Evolutionary conservation across 257 asterid species (phyloP).

Genomic region (Capsicum pubescens): DNA sequence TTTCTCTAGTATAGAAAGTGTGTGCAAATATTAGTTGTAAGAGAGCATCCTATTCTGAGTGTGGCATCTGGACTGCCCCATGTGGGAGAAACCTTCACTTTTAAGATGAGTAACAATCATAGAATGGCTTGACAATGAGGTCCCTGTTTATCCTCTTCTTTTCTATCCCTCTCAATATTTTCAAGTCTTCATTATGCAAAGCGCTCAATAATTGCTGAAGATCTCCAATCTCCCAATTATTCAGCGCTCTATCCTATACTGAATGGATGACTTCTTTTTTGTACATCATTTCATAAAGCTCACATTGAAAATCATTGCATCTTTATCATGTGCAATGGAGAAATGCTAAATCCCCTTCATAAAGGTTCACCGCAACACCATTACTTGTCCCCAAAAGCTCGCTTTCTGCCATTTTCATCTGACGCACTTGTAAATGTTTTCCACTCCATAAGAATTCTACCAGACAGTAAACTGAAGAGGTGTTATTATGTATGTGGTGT

Average conservation of each 20-base stretch:
- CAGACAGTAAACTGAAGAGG: neutral
- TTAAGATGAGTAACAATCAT: neutral
- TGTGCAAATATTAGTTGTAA: slow-evolving; percentile 2
- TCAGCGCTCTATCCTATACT: neutral
- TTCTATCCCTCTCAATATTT: neutral
- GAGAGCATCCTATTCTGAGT: neutral
- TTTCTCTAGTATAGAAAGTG: neutral
- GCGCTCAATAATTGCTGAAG: neutral
- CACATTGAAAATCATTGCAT: neutral
- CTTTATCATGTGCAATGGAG: neutral
- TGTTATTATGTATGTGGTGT: neutral
- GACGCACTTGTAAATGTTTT: neutral
- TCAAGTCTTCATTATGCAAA: too few species aligned
- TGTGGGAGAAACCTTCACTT: neutral
- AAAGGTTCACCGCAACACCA: neutral
- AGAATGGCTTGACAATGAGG: neutral
- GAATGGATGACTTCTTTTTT: neutral
- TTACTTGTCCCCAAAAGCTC: neutral
- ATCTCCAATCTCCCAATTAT: neutral
- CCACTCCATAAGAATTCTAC: neutral
- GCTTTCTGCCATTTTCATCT: neutral
- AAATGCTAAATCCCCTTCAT: neutral
- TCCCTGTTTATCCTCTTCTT: neutral
- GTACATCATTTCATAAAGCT: neutral
- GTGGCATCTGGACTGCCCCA: neutral